Conservation (phyloP, 2,329 filamentous ascomycete species). For the Parascedosporium putredinis region DNA sequence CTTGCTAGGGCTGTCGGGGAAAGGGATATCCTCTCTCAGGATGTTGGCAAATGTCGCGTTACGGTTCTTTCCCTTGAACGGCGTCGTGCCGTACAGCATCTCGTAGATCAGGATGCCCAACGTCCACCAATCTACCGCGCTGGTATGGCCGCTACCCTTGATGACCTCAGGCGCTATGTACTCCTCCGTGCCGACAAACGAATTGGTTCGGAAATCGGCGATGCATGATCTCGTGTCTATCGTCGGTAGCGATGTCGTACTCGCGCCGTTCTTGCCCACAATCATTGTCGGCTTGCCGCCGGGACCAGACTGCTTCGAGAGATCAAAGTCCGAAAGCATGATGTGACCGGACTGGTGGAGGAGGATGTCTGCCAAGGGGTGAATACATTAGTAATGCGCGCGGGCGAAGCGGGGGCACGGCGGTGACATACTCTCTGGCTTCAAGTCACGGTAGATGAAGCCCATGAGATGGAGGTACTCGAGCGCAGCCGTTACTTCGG, state of each 20-base stretch:
- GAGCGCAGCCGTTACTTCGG: constrained; percentile 89
- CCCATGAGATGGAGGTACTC: constrained; percentile 98
- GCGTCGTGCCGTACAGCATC: constrained; percentile 96
- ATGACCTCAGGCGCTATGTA: constrained; percentile 99
- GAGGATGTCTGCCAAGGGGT: constrained; percentile 61
- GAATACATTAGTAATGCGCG: constrained; percentile 10
- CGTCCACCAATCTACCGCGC: constrained; percentile 99
- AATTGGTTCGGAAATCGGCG: constrained; percentile 95
- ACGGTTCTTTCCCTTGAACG: constrained; percentile 98
- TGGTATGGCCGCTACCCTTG: constrained; percentile 96
- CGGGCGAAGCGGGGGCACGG: not conserved
- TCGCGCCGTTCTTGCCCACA: constrained; percentile 77
- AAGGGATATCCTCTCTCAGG: constrained; percentile 85
- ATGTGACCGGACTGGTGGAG: constrained; percentile 99
- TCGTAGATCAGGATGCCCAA: constrained; percentile 95
- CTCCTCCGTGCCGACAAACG: constrained; percentile 96
- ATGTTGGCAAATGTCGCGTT: constrained; percentile 99
- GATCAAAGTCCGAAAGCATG: constrained; percentile 97
- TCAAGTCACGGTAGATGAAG: constrained; percentile 96
- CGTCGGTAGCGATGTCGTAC: constrained; percentile 78
- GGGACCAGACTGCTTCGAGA: constrained; percentile 94
- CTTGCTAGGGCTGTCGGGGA: constrained; percentile 76
- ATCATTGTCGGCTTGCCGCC: constrained; percentile 98
- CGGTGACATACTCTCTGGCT: constrained; percentile 79
- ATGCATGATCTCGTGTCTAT: constrained; percentile 99